Conservation (phyloP, 2,329 filamentous ascomycete genomes). For the Neonectria faginata region DNA sequence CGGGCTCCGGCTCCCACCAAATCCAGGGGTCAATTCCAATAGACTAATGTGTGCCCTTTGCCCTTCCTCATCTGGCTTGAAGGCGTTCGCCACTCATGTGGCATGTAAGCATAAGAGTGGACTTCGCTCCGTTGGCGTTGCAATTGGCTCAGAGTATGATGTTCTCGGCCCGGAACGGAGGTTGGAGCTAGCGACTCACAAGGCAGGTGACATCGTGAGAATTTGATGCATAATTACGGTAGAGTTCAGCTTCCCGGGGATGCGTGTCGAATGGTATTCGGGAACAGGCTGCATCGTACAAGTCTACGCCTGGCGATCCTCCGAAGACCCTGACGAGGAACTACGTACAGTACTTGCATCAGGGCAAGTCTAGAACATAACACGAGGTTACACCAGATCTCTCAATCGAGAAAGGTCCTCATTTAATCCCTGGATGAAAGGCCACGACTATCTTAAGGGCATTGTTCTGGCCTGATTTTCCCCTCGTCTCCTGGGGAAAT, state of each 20-base stretch:
- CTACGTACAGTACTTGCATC: neutral
- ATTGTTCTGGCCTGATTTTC: constrained; percentile 15
- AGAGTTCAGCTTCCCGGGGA: neutral
- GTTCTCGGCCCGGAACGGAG: neutral
- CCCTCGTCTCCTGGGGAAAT: constrained; percentile 12
- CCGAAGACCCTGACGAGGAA: neutral
- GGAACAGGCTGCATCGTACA: neutral
- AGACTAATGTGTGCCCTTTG: neutral
- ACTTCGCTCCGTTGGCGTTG: neutral
- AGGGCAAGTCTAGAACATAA: constrained; percentile 9
- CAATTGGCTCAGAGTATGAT: neutral
- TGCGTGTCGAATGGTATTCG: neutral
- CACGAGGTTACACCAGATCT: constrained; percentile 16
- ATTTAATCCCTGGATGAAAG: neutral
- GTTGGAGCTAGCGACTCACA: neutral
- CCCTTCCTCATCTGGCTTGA: constrained; percentile 10
- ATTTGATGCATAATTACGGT: too few relatives aligned
- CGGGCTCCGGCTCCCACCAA: neutral
- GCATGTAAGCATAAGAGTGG: constrained; percentile 1
- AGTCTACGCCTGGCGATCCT: neutral
- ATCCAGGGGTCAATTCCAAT: constrained; percentile 12
- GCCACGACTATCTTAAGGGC: neutral
- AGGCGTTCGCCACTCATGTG: constrained; percentile 6
- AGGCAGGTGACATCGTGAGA: neutral
- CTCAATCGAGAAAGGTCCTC: constrained; percentile 9